These are phyloP conservation scores for Mitragyna speciosa DNA, from an alignment of 257 asterid species.

Conservation along the genomic window DNA sequence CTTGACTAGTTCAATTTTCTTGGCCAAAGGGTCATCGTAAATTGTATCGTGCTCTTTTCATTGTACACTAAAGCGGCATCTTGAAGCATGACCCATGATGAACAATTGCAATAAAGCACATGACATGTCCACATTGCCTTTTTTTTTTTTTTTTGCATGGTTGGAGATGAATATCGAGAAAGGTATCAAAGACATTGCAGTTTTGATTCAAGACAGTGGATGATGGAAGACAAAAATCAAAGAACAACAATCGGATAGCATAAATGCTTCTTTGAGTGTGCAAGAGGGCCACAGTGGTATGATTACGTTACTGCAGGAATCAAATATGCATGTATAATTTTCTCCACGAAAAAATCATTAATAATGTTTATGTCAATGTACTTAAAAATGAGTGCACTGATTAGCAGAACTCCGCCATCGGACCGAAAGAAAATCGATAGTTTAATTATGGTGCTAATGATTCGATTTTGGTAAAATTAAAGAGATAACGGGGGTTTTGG, in stretches of 20 bases:
- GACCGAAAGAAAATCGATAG: slow-evolving; percentile 29
- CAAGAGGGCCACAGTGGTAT: slow-evolving; percentile 35
- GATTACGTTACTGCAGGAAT: slow-evolving; percentile 31
- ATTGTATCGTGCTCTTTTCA: not conserved
- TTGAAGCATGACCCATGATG: slow-evolving; percentile 25
- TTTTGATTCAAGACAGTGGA: slow-evolving; percentile 32
- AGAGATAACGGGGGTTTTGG: slow-evolving; percentile 24
- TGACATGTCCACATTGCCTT: slow-evolving; percentile 32
- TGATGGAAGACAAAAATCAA: slow-evolving; percentile 41
- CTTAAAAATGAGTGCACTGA: slow-evolving; percentile 43
- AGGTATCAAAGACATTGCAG: slow-evolving; percentile 21
- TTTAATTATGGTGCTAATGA: slow-evolving; percentile 40
- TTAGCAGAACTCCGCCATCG: slow-evolving; percentile 28
- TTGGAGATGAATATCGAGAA: not conserved
- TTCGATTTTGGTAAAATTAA: slow-evolving; percentile 18
- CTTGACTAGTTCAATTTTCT: not conserved
- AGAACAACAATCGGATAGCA: slow-evolving; percentile 32
- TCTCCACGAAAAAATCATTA: slow-evolving; percentile 18
- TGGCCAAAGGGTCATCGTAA: not conserved
- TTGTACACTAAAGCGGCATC: slow-evolving; percentile 5
- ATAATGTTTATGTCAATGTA: slow-evolving; percentile 17
- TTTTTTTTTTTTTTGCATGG: slow-evolving; percentile 1
- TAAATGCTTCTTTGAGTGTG: slow-evolving; percentile 30
- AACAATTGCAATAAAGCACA: slow-evolving; percentile 36
- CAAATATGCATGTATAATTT: not conserved